Evolutionary conservation across 176 grass and related monocot species (phyloP), one percentile per base, ranked within the genome.

Genomic region (Ensete glaucum): DNA sequence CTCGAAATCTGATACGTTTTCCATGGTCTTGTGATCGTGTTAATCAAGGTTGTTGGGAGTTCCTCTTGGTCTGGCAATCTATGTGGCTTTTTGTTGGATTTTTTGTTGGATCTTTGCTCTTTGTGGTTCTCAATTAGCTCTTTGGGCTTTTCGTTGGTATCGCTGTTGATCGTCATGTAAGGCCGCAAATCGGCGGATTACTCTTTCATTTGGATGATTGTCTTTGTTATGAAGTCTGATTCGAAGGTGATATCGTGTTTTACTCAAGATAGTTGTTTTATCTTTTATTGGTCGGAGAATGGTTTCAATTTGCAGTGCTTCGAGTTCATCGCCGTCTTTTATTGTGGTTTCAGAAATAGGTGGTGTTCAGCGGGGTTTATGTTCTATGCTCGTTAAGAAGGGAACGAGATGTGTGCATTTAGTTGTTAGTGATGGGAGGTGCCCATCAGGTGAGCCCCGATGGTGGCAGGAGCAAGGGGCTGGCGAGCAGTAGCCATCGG

Each of bases 371-470:
- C 2, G 13, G 11, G 19, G 56, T 56, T 73, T 3, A 62, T 72
- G 34, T 43, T 43, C 34, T 65, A 24, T 65, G 8, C 23, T 65
- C 23, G 20, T 65, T 9, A 25, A 65, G 62, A 65, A 65, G 20
- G 22, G 62, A 21, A 65, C 62, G 10, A 27, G 43, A 43, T 43
- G 34, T 43, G 34, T 43, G 34, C 34, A 43, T 43, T 43, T 43
- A 43, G 34, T 43, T 43, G 34, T 43, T 43, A 43, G 20, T 83
- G 77, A 92, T 92, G 87, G 87, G 78, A 81, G 84, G 83, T 60
- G 53, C 79, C 8, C 55, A 67, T 51, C 85, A 88, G 72, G 79
- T 79, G 23, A 81, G 55, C 80, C 22, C 17, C 21, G 79, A 85
- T 8, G 76, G 73, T 21, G 68, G 76, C 77, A 76, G 73, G 58